Evolutionary conservation across 2,329 filamentous ascomycete genomes (phyloP), one percentile per base, ranked within the genome.

Genomic region (Hysterium pulicare): DNA sequence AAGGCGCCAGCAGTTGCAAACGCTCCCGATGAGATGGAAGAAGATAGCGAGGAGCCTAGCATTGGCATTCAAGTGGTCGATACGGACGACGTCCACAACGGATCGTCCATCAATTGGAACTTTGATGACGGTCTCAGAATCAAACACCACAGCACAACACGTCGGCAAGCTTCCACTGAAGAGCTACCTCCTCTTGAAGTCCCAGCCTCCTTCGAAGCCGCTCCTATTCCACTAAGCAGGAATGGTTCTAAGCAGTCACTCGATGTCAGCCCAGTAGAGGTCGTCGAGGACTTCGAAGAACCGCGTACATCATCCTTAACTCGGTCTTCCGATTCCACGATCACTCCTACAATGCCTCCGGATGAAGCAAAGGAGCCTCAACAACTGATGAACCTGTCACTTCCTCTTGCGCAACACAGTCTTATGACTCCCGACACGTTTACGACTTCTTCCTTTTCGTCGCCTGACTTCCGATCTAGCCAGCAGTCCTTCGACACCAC

Each of bases 401-500:
- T 70, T 17, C 66, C 69, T 20, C 57, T 69, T 31, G 53, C 61
- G 5, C 58, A 64, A 22, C 62, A 65, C 22, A 76, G 79, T n/a
- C 61, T 79, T 48, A 82, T 84, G 63, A 83, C 85, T 7, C 81
- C 83, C 40, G 79, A 86, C 31, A 78, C 80, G 46, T 77, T 78
- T 38, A 76, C 79, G 49, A 72, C 81, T 3, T 75, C 73, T 0
- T 68, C 71, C 4, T 73, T 74, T 58, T 77, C 85, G 1, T 89
- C 86, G 4, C 86, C 86, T 0, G 79, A 84, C 40, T 67, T 70
- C 43, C 54, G 57, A 78, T 84, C 46, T 73, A 82, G 44, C 72
- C 86, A 72, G 65, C 83, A 81, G 3, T 74, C 71, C 0, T 82
- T 87, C 42, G 86, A 90, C 49, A 79, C 79, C 1, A 83, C 86